Evolutionary conservation across 2,329 filamentous ascomycete species (phyloP).

Genomic region (Colletotrichum higginsianum): DNA sequence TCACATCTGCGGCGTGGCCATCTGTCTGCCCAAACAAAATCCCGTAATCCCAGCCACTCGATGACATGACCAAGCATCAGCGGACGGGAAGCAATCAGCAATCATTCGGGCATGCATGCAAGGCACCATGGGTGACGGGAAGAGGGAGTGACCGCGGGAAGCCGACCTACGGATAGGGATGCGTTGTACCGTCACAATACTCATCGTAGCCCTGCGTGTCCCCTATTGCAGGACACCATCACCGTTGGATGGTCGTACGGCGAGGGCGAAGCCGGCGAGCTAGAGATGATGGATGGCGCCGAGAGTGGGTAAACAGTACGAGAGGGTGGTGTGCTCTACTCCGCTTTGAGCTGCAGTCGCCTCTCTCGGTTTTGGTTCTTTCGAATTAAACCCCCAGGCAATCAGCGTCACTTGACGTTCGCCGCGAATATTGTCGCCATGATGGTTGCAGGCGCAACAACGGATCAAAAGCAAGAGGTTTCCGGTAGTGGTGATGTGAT

Average conservation of each 20-base stretch:
- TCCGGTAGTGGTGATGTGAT: conserved; percentile 4
- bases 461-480: conserved; percentile 5
- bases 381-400: conserved; percentile 31
- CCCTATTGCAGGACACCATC: conserved; percentile 27
- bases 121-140: conserved; percentile 37
- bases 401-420: conserved; percentile 31
- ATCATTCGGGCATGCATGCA: conserved; percentile 32
- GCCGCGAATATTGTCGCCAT: conserved; percentile 22
- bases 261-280: conserved; percentile 30
- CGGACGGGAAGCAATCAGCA: conserved; percentile 33
- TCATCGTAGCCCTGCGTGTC: conserved; percentile 19
- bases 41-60: conserved; percentile 27
- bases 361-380: conserved; percentile 17
- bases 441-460: conserved; percentile 27
- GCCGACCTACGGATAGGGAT: conserved; percentile 37
- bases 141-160: conserved; percentile 30
- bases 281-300: not conserved
- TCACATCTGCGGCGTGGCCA: conserved; percentile 16
- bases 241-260: conserved; percentile 25
- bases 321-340: conserved; percentile 15
- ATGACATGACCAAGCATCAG: conserved; percentile 41
- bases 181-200: conserved; percentile 30
- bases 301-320: conserved; percentile 9
- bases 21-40: conserved; percentile 18
- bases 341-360: conserved; percentile 25